Percentiles rank a stretch among this genome's conserved stretches.
Evolutionary conservation across 2,329 filamentous ascomycete species (phyloP).

Genomic region (Pyrenophora teres): DNA sequence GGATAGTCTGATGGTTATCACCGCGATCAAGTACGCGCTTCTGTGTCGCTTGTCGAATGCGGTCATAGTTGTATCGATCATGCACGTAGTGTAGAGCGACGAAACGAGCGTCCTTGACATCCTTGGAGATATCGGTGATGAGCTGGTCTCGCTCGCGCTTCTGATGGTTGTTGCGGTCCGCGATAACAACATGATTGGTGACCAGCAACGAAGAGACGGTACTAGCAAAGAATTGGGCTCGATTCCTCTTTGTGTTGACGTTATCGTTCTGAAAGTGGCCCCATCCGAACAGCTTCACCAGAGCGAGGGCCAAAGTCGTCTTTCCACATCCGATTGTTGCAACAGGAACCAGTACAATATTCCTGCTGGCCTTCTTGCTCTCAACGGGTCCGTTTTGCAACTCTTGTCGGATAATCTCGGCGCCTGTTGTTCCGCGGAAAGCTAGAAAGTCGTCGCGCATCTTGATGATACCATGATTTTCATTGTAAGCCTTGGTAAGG

Average conservation of each 20-base stretch:
- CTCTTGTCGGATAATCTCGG: slow-evolving; percentile 82
- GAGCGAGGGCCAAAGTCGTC: slow-evolving; percentile 84
- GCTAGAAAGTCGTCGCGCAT: slow-evolving; percentile 86
- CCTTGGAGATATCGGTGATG: slow-evolving; percentile 72
- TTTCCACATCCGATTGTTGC: slow-evolving; percentile 97
- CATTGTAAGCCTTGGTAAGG: slow-evolving; percentile 72
- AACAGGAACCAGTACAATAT: slow-evolving; percentile 85
- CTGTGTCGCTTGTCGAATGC: slow-evolving; percentile 75
- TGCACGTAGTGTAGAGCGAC: slow-evolving; percentile 91
- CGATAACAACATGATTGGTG: slow-evolving; percentile 74
- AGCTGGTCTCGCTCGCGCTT: slow-evolving; percentile 86
- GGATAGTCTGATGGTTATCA: slow-evolving; percentile 98
- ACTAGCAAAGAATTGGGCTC: slow-evolving; percentile 77
- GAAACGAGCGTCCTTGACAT: slow-evolving; percentile 68
- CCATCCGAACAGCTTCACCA: slow-evolving; percentile 84
- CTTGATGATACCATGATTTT: slow-evolving; percentile 93
- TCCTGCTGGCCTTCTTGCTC: slow-evolving; percentile 61
- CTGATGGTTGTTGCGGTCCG: slow-evolving; percentile 93
- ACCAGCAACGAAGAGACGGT: slow-evolving; percentile 69
- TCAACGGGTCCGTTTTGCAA: slow-evolving; percentile 59
- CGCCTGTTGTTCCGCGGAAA: slow-evolving; percentile 81
- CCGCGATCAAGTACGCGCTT: slow-evolving; percentile 81
- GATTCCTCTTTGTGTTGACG: slow-evolving; percentile 74
- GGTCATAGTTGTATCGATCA: slow-evolving; percentile 66
- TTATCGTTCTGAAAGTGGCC: slow-evolving; percentile 97